phyloP scores from a whole-genome alignment of 78 protist species.

The Dictyostelium citrinum region DNA sequence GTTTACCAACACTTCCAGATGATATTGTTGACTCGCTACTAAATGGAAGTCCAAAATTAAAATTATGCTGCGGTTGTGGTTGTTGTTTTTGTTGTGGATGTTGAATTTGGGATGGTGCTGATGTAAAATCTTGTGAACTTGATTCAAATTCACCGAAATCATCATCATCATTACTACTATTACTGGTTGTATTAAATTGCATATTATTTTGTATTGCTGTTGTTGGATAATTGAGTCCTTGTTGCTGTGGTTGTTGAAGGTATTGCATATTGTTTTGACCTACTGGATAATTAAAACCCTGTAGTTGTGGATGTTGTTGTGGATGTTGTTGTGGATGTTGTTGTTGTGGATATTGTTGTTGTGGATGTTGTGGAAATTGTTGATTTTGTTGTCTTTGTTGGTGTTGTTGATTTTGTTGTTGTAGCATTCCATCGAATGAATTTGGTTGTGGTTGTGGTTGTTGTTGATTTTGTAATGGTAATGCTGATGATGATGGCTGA shows the following conservation, averaged over 20 bases:
- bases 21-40: background rate
- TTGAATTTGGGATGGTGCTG: background rate
- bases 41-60: constrained; percentile 2
- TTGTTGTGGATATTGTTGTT: background rate
- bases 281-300: background rate
- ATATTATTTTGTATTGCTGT: background rate
- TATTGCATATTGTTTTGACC: constrained; percentile 15
- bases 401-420: background rate
- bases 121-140: background rate
- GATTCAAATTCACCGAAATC: constrained; percentile 44
- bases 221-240: background rate
- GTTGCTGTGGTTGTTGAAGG: constrained; percentile 33
- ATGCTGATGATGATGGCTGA: background rate
- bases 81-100: background rate
- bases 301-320: constrained; percentile 8
- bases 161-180: background rate
- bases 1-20: background rate
- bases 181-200: background rate
- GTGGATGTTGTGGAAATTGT: background rate
- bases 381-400: background rate
- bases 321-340: background rate
- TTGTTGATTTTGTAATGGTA: background rate
- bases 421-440: background rate
- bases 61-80: background rate
- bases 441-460: background rate